Evolutionary conservation across 2,329 filamentous ascomycete genomes (phyloP).

Genomic region (Verticillium nubilum): DNA sequence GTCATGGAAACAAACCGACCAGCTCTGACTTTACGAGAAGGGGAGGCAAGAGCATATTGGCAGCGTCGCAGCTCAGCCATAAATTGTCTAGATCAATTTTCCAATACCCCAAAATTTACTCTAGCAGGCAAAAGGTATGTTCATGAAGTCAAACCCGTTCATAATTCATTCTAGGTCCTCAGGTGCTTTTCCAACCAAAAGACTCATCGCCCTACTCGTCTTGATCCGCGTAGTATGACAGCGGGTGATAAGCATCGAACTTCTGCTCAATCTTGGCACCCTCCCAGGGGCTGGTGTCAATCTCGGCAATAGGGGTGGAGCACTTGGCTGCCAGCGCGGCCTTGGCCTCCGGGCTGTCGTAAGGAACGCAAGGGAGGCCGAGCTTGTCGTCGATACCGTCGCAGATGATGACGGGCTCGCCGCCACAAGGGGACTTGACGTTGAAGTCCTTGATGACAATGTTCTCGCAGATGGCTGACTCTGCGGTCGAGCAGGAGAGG

Average conservation of each 20-base stretch:
- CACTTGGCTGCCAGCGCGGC: slow-evolving; percentile 7
- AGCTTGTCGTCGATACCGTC: slow-evolving; percentile 36
- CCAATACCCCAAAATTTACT: neutral
- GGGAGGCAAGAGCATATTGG: too few relatives aligned
- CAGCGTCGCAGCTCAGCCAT: too few relatives aligned
- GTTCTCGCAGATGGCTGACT: slow-evolving; percentile 48
- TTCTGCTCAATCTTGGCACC: neutral
- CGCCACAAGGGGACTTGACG: slow-evolving; percentile 43
- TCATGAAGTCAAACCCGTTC: neutral
- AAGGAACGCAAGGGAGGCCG: slow-evolving; percentile 23
- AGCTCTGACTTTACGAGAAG: too few relatives aligned
- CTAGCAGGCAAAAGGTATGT: neutral
- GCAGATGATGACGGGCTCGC: slow-evolving; percentile 40
- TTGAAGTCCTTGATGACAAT: slow-evolving; percentile 51
- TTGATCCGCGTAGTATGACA: neutral
- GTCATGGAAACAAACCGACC: too few relatives aligned
- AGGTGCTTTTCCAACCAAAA: neutral
- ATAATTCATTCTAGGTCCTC: neutral
- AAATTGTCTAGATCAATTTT: neutral
- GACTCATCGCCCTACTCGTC: neutral
- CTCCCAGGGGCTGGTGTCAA: slow-evolving; percentile 5
- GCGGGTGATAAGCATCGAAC: neutral
- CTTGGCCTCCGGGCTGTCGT: slow-evolving; percentile 6
- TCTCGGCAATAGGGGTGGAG: slow-evolving; percentile 4
- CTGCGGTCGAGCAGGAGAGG: slow-evolving; percentile 47